A percentile compares a stretch with the other conserved stretches of the same genome.
These are phyloP conservation scores for Leishmania mexicana DNA, from an alignment of 208 protist species.

Conservation along the genomic window DNA sequence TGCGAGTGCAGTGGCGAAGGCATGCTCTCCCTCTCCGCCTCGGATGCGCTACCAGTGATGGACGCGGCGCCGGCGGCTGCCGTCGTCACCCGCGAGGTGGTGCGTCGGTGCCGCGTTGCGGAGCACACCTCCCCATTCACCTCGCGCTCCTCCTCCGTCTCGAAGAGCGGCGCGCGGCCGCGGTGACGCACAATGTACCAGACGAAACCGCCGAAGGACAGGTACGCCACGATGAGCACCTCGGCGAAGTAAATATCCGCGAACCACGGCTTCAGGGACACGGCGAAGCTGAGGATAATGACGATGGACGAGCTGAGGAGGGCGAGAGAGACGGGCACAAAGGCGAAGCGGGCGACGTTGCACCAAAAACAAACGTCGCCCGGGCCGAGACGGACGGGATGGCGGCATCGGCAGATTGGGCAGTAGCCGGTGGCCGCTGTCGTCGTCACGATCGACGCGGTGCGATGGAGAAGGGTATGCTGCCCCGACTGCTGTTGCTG, in stretches of 20 bases:
- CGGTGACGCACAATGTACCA: conserved; percentile 29
- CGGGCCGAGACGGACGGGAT: conserved; percentile 38
- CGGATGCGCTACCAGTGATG: not conserved
- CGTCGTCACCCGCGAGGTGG: not conserved
- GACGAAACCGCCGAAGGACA: conserved; percentile 20
- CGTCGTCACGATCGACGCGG: not conserved
- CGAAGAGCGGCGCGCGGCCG: conserved; percentile 18
- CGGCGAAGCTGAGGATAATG: conserved; percentile 40
- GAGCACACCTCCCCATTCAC: conserved; percentile 5
- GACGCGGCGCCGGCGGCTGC: not conserved
- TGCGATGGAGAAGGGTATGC: not conserved
- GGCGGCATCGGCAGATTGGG: conserved; percentile 55
- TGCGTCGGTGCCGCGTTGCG: not conserved
- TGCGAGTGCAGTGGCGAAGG: not conserved
- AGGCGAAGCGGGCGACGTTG: conserved; percentile 48
- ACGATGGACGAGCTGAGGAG: conserved; percentile 32
- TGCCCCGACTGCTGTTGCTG: not conserved
- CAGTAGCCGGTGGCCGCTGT: conserved; percentile 30
- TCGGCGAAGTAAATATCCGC: conserved; percentile 51
- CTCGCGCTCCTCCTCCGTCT: conserved; percentile 17
- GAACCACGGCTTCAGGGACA: conserved; percentile 69
- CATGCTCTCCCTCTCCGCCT: not conserved
- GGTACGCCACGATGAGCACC: conserved; percentile 43
- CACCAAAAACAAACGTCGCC: conserved; percentile 74
- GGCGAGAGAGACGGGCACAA: conserved; percentile 48